phyloP scores from a whole-genome alignment of 2,329 filamentous ascomycete species.

The Bipolaris cookei region DNA sequence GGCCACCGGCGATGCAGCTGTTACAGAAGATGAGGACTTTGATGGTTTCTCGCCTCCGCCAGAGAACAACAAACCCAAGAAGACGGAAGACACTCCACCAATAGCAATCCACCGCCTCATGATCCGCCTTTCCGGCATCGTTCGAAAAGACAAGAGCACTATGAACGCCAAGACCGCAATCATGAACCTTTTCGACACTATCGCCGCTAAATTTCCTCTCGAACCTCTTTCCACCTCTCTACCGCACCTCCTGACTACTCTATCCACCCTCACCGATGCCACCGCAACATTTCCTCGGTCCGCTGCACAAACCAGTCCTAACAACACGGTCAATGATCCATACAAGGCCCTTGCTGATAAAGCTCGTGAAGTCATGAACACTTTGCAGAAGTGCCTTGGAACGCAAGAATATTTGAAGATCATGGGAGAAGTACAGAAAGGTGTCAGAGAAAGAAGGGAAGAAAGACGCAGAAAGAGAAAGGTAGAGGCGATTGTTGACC shows the following conservation, averaged over 20 bases:
- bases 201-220: conserved; percentile 67
- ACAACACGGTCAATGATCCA: conserved; percentile 55
- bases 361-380: conserved; percentile 77
- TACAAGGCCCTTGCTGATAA: conserved; percentile 75
- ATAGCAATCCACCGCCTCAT: conserved; percentile 76
- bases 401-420: conserved; percentile 78
- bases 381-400: conserved; percentile 84
- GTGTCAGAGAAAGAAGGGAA: conserved; percentile 73
- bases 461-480: conserved; percentile 82
- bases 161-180: conserved; percentile 77
- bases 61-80: conserved; percentile 19
- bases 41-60: conserved; percentile 34
- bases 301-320: conserved; percentile 68
- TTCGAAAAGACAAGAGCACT: conserved; percentile 69
- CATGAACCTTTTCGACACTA: conserved; percentile 74
- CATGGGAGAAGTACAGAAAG: conserved; percentile 74
- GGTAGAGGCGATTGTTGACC: conserved; percentile 83
- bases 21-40: conserved; percentile 47
- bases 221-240: conserved; percentile 68
- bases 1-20: conserved; percentile 27
- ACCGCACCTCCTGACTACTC: conserved; percentile 67
- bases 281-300: conserved; percentile 74
- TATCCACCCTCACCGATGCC: conserved; percentile 85
- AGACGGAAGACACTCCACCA: conserved; percentile 38
- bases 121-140: conserved; percentile 75